Base-by-base conservation (phyloP, 164 flowering plant species). In the Sedum album region DNA sequence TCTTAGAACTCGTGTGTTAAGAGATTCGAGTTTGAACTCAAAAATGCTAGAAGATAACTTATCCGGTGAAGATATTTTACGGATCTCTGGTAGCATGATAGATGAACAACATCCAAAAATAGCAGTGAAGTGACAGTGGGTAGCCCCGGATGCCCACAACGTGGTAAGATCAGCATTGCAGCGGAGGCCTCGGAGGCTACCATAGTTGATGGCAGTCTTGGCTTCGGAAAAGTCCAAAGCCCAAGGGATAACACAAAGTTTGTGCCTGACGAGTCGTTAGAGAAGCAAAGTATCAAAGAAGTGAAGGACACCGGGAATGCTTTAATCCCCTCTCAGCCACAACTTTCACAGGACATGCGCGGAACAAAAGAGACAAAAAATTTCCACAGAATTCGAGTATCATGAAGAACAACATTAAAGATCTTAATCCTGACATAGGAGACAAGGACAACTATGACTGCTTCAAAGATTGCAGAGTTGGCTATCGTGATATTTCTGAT, bases 1-100 rank as follows among this genome's bases (percentile, higher is more conserved):
- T 78, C 91, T 94, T 75, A 96, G 97, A 18, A 48, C 76, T 0
- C 83, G 96, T 66, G 91, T 87, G 68, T 80, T 94, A 73, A 95
- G 96, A 31, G 99, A 90, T 68, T 69, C 81, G 36, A 83, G 72
- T 68, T 61, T 18, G 21, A 48, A 48, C 7, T 48, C 75, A 21
- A 82, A 77, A 68, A 94, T 83, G 36, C 91, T 77, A 75, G 97
- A 89, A 69, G 70, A 61, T 68, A 75, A 80, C 79, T 38, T 55
- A 31, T 18, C 74, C 31, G 96, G 90, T 69, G 88, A 83, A 78
- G 72, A 60, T 80, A 62, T 74, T 1, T 73, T 85, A 53, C 67
- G 71, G 68, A 66, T 77, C 70, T 61, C 71, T 51, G 61, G 70
- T 42, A 57, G 41, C 79, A 71, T 70, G 84, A 92, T 68, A 89